These are phyloP conservation scores for Geotrichum fermentans DNA, from an alignment of 1,139 yeast species.

Conservation along the genomic window DNA sequence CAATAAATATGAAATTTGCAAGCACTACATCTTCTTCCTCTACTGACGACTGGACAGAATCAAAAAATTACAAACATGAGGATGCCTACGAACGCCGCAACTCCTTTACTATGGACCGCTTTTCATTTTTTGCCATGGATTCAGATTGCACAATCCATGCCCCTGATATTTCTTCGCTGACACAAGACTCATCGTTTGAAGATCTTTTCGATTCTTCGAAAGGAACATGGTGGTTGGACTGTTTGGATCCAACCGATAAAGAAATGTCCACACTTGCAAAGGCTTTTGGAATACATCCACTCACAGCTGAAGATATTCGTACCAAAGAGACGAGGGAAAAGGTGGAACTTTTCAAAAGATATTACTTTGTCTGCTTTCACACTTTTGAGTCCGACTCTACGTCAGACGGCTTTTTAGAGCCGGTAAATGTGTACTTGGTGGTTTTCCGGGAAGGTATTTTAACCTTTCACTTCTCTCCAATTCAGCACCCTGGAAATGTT, in stretches of 20 bases:
- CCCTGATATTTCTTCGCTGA: slow-evolving; percentile 72
- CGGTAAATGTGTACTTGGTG: slow-evolving; percentile 80
- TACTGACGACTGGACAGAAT: background rate
- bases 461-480: slow-evolving; percentile 81
- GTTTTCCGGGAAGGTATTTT: slow-evolving; percentile 81
- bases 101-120: slow-evolving; percentile 48
- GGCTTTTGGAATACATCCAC: slow-evolving; percentile 90
- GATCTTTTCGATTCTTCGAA: slow-evolving; percentile 60
- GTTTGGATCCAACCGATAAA: slow-evolving; percentile 86
- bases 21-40: background rate
- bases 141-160: slow-evolving; percentile 86
- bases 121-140: slow-evolving; percentile 75
- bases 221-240: slow-evolving; percentile 78
- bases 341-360: slow-evolving; percentile 83
- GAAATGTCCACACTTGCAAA: slow-evolving; percentile 90
- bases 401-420: slow-evolving; percentile 78
- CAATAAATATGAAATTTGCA: background rate
- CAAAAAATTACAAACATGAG: too few relatives aligned
- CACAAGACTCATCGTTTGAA: slow-evolving; percentile 59
- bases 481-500: slow-evolving; percentile 78
- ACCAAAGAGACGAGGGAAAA: slow-evolving; percentile 92
- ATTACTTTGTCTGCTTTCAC: slow-evolving; percentile 88
- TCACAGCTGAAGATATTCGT: slow-evolving; percentile 92
- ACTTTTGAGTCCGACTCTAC: slow-evolving; percentile 69
- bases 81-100: slow-evolving; percentile 37